These are phyloP conservation scores for Coleophoma eucalyptorum DNA, from an alignment of 2,329 filamentous ascomycete genomes.

Conservation along the genomic window DNA sequence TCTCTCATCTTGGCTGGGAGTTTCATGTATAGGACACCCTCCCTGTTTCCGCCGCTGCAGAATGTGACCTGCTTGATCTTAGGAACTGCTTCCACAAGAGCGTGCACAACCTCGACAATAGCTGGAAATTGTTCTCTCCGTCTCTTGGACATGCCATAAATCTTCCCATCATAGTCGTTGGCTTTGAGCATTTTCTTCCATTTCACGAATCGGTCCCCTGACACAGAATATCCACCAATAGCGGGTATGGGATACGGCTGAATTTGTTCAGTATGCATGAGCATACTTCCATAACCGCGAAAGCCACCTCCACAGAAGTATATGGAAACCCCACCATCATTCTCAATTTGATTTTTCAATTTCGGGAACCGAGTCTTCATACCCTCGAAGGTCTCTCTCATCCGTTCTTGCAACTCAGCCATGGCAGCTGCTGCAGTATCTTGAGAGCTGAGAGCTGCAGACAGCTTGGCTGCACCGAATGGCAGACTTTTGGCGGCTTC, in stretches of 20 bases:
- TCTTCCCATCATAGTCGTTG: conserved; percentile 49
- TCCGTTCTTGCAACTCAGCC: conserved; percentile 43
- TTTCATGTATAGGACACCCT: conserved; percentile 75
- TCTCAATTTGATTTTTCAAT: conserved; percentile 42
- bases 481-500: conserved; percentile 53
- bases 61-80: conserved; percentile 73
- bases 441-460: conserved; percentile 40
- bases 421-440: conserved; percentile 39
- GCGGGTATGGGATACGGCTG: conserved; percentile 79
- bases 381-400: conserved; percentile 57
- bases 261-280: conserved; percentile 74
- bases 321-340: conserved; percentile 54
- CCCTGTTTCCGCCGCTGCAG: conserved; percentile 82
- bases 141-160: conserved; percentile 77
- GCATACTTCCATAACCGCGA: conserved; percentile 82
- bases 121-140: conserved; percentile 80
- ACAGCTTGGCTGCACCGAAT: conserved; percentile 57
- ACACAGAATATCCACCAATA: conserved; percentile 73
- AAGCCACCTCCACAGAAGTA: conserved; percentile 91
- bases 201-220: conserved; percentile 54
- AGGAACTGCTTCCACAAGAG: conserved; percentile 66
- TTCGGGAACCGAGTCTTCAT: conserved; percentile 44
- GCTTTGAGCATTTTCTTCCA: conserved; percentile 46
- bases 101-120: conserved; percentile 75
- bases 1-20: conserved; percentile 57